A percentile compares a stretch with the other conserved stretches of the same genome.
Conservation (phyloP, 1,284 basidiomycete genomes). For the Heliocybe sulcata region DNA sequence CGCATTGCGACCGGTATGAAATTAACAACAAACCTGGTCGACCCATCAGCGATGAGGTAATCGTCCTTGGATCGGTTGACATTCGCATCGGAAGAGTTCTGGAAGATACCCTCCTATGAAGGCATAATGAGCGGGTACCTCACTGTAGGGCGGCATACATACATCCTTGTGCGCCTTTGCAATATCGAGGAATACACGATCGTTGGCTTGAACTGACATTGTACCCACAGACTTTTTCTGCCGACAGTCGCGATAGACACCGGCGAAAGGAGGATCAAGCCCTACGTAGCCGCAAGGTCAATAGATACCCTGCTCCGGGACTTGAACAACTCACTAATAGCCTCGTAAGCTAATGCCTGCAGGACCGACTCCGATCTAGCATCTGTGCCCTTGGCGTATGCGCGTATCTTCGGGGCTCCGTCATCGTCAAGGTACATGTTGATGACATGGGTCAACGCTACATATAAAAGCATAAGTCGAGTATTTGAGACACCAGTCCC, state of each 20-base stretch:
- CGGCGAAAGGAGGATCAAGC: slow-evolving; percentile 24
- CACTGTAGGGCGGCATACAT: slow-evolving; percentile 14
- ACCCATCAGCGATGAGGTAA: neutral
- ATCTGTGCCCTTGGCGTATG: slow-evolving; percentile 28
- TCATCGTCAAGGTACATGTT: slow-evolving; percentile 52
- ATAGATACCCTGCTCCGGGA: neutral
- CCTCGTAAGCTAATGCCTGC: slow-evolving; percentile 55
- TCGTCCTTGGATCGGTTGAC: neutral
- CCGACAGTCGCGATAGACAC: slow-evolving; percentile 43
- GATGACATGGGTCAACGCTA: slow-evolving; percentile 42
- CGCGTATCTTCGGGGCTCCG: slow-evolving; percentile 29
- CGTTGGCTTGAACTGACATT: slow-evolving; percentile 33
- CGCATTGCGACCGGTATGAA: neutral
- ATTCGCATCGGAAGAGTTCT: neutral
- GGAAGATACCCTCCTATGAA: slow-evolving; percentile 18
- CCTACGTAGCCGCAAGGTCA: slow-evolving; percentile 8
- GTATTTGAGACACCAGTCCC: neutral
- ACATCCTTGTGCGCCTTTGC: slow-evolving; percentile 50
- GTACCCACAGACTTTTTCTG: slow-evolving; percentile 35
- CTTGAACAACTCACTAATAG: slow-evolving; percentile 43
- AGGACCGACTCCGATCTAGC: slow-evolving; percentile 29
- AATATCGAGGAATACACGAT: slow-evolving; percentile 56
- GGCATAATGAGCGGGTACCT: neutral
- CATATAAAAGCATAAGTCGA: slow-evolving; percentile 15
- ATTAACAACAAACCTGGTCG: neutral